Evolutionary conservation across 805 yeast species (phyloP).

Genomic region (Zygoascus bituminiphila): DNA sequence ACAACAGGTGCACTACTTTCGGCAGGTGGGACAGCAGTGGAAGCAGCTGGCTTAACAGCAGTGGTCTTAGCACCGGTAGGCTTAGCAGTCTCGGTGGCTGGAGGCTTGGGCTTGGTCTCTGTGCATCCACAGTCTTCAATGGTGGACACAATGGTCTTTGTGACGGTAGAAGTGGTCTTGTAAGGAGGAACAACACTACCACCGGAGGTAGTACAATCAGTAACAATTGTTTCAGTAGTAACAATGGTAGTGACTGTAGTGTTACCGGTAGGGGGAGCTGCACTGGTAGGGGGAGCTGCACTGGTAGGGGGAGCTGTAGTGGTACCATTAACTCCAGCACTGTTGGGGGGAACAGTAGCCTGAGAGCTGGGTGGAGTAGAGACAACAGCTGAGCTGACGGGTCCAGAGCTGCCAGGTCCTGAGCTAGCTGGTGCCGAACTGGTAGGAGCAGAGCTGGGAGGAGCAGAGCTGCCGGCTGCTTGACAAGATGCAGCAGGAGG

Average conservation of each 20-base stretch:
- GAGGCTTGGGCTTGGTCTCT: not conserved
- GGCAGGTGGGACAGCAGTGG: slow-evolving; percentile 4
- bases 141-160: not conserved
- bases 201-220: slow-evolving; percentile 14
- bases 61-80: slow-evolving; percentile 3
- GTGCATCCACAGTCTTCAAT: slow-evolving; percentile 1
- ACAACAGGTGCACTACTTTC: not conserved
- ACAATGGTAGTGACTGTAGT: not conserved
- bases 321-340: slow-evolving; percentile 5
- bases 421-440: slow-evolving; percentile 15
- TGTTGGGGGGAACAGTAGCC: not conserved
- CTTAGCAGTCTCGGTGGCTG: slow-evolving; percentile 2
- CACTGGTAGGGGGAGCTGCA: not conserved
- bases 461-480: slow-evolving; percentile 5
- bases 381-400: slow-evolving; percentile 5
- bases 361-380: slow-evolving; percentile 7
- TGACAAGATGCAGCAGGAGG: slow-evolving; percentile 5
- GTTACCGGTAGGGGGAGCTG: not conserved
- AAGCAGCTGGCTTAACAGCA: slow-evolving; percentile 4
- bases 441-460: slow-evolving; percentile 12
- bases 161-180: not conserved
- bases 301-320: slow-evolving; percentile 7
- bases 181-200: slow-evolving; percentile 7
- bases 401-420: slow-evolving; percentile 4
- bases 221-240: slow-evolving; percentile 5